phyloP scores from a whole-genome alignment of 768 basidiomycete species.

The Psilocybe sp. region DNA sequence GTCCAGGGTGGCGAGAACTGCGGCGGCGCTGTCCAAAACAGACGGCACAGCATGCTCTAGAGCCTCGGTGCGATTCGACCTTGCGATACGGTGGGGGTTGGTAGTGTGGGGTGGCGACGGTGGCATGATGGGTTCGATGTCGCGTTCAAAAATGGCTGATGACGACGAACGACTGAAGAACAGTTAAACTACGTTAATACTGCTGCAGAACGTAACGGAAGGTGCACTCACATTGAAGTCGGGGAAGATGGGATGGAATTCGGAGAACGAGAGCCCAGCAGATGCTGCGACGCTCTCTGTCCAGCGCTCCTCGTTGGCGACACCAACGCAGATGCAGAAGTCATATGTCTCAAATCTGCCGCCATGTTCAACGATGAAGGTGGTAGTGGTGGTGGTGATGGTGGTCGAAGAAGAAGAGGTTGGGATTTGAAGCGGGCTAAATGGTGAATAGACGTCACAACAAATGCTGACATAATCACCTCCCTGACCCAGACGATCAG shows the following conservation, averaged over 20 bases:
- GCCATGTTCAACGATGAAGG: constrained; percentile 24
- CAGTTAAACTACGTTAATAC: constrained; percentile 3
- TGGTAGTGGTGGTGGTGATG: too few species aligned
- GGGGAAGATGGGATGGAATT: constrained; percentile 78
- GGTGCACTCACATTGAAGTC: constrained; percentile 62
- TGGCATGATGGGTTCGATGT: constrained; percentile 69
- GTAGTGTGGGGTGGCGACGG: constrained; percentile 33
- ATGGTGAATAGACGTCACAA: too few species aligned
- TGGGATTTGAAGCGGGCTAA: too few species aligned
- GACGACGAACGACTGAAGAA: constrained; percentile 63
- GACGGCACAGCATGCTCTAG: constrained; percentile 82
- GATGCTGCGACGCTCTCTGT: constrained; percentile 43
- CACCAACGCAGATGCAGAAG: constrained; percentile 41
- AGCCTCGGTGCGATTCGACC: constrained; percentile 69
- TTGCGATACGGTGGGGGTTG: constrained; percentile 73
- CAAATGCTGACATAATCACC: too few species aligned
- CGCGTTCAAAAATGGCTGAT: constrained; percentile 89
- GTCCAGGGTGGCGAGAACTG: constrained; percentile 49
- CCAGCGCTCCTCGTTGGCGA: constrained; percentile 31
- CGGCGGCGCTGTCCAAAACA: constrained; percentile 81
- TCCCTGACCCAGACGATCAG: too few species aligned
- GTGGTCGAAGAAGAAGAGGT: too few species aligned
- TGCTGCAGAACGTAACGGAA: constrained; percentile 2
- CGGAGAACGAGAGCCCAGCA: constrained; percentile 64
- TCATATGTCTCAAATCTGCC: constrained; percentile 46